Evolutionary conservation across 2,329 filamentous ascomycete species (phyloP).

Genomic region (Dactylellina haptotyla): DNA sequence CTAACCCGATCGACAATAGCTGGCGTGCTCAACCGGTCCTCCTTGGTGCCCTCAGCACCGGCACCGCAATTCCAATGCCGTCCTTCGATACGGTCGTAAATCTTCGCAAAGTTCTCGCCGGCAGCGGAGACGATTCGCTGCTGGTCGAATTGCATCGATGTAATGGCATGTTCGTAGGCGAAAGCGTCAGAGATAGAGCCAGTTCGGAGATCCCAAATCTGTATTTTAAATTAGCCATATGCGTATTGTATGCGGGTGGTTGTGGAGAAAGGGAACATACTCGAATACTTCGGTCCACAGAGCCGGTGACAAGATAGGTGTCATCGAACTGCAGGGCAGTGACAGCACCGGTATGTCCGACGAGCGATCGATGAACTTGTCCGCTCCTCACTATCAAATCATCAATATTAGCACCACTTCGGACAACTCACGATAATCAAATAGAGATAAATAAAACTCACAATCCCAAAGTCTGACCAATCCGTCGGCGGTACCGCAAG

Average conservation of each 20-base stretch:
- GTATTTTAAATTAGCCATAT: conserved; percentile 49
- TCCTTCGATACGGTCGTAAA: conserved; percentile 97
- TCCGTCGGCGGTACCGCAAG: conserved; percentile 95
- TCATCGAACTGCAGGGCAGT: conserved; percentile 97
- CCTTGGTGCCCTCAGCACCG: conserved; percentile 75
- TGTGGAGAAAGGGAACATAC: conserved; percentile 68
- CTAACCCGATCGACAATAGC: conserved; percentile 84
- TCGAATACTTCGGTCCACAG: conserved; percentile 88
- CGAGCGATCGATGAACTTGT: conserved; percentile 93
- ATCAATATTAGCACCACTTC: conserved; percentile 11
- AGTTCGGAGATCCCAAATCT: conserved; percentile 99
- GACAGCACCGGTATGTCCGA: conserved; percentile 93
- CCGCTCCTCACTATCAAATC: conserved; percentile 82
- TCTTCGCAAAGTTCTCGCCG: conserved; percentile 92
- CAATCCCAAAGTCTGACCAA: conserved; percentile 96
- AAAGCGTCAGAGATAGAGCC: conserved; percentile 96
- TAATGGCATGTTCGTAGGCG: conserved; percentile 90
- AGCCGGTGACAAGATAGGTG: conserved; percentile 91
- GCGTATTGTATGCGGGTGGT: conserved; percentile 14
- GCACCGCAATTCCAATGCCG: conserved; percentile 96
- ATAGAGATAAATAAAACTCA: conserved; percentile 38
- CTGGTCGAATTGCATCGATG: conserved; percentile 96
- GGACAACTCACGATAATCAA: not conserved
- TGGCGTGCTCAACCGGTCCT: conserved; percentile 63
- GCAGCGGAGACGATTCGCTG: conserved; percentile 89